Evolutionary conservation across 108 stramenopile genomes (phyloP).

Genomic region (Skeletonema grethae): DNA sequence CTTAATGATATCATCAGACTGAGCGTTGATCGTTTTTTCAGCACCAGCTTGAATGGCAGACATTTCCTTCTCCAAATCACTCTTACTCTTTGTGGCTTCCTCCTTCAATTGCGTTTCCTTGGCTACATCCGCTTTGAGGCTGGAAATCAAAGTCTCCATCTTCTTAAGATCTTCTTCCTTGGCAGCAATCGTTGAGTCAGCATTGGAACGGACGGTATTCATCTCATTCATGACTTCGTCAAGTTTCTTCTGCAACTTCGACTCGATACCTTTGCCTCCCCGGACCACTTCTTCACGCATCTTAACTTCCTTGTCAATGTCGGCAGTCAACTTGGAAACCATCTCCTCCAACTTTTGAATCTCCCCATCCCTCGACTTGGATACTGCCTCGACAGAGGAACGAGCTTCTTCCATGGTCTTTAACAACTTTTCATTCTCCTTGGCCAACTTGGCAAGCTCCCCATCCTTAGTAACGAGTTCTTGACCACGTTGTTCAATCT

Average conservation of each 20-base stretch:
- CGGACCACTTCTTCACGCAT: background rate
- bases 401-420: conserved; percentile 14
- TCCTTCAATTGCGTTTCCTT: background rate
- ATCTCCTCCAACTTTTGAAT: conserved; percentile 22
- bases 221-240: conserved; percentile 28
- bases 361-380: conserved; percentile 23
- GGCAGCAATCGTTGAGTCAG: conserved; percentile 1
- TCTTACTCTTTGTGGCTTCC: conserved; percentile 6
- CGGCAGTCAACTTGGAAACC: conserved; percentile 13
- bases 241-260: conserved; percentile 32
- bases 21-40: conserved; percentile 16
- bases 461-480: conserved; percentile 35
- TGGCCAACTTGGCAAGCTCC: conserved; percentile 26
- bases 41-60: conserved; percentile 1
- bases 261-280: conserved; percentile 18
- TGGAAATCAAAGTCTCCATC: conserved; percentile 7
- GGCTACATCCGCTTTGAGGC: background rate
- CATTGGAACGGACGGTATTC: conserved; percentile 13
- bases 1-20: conserved; percentile 10
- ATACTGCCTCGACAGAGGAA: background rate
- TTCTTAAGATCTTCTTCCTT: conserved; percentile 1
- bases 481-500: conserved; percentile 24
- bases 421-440: conserved; percentile 11
- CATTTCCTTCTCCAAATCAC: conserved; percentile 24
- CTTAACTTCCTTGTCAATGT: conserved; percentile 26